These are phyloP conservation scores for Aspergillus sp. DNA, from an alignment of 2,329 filamentous ascomycete genomes.

Conservation along the genomic window DNA sequence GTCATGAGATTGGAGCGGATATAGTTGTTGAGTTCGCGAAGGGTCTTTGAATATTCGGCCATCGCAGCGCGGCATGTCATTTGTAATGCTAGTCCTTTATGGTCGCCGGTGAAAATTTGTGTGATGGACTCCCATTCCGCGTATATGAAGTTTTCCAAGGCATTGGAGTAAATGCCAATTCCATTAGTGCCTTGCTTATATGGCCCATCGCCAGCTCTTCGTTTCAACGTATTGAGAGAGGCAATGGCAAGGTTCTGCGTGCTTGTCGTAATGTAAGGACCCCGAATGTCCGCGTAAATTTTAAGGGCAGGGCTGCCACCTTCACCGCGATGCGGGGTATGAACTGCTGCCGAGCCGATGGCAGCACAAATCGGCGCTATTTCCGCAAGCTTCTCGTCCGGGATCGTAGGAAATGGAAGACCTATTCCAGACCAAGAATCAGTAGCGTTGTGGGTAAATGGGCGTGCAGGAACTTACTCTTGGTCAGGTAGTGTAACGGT, in stretches of 20 bases:
- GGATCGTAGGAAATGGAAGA: conserved; percentile 75
- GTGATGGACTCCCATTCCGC: conserved; percentile 91
- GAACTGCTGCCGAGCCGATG: conserved; percentile 62
- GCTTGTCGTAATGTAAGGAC: conserved; percentile 79
- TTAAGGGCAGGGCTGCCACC: conserved; percentile 71
- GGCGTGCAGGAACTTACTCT: conserved; percentile 53
- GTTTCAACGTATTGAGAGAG: conserved; percentile 78
- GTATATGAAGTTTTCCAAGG: conserved; percentile 81
- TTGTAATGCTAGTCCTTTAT: conserved; percentile 78
- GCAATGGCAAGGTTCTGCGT: conserved; percentile 85
- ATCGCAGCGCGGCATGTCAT: conserved; percentile 76
- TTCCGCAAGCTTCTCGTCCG: conserved; percentile 72
- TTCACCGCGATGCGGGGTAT: conserved; percentile 49
- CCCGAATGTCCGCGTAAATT: conserved; percentile 82
- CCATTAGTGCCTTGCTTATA: conserved; percentile 89
- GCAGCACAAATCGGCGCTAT: conserved; percentile 77
- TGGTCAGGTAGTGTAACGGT: conserved; percentile 88
- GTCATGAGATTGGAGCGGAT: conserved; percentile 83
- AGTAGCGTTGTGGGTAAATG: conserved; percentile 31
- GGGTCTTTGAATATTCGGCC: conserved; percentile 77
- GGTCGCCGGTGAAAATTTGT: conserved; percentile 79
- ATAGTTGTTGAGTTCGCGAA: conserved; percentile 85
- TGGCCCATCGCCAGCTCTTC: conserved; percentile 71
- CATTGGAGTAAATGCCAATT: conserved; percentile 83
- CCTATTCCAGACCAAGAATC: conserved; percentile 36